A percentile compares a stretch with the other conserved stretches of the same genome.
Conservation (phyloP, 208 protist genomes). For the Leptomonas seymouri region DNA sequence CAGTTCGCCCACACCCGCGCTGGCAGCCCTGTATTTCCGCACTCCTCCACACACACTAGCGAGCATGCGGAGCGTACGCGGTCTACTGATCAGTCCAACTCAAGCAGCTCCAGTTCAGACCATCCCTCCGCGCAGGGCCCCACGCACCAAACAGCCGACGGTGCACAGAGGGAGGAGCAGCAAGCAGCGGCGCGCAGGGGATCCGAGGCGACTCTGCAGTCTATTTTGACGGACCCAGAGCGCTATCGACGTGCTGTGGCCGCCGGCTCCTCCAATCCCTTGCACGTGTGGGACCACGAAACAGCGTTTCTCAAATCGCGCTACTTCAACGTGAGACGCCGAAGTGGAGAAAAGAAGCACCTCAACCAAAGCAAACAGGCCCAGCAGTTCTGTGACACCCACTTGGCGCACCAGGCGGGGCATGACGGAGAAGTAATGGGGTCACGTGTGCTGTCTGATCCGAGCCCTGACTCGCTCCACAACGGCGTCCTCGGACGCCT, state of each 20-base stretch:
- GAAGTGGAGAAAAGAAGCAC: conserved; percentile 1
- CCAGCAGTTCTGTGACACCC: conserved; percentile 6
- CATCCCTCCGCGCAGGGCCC: conserved; percentile 10
- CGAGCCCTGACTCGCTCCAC: neutral
- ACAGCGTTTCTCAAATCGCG: conserved; percentile 25
- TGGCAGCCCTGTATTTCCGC: conserved; percentile 9
- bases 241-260: conserved; percentile 17
- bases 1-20: conserved; percentile 10
- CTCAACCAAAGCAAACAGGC: conserved; percentile 3
- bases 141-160: neutral
- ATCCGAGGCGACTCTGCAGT: conserved; percentile 3
- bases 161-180: conserved; percentile 2
- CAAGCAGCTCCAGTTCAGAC: conserved; percentile 1
- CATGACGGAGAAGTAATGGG: neutral
- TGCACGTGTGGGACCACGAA: conserved; percentile 47
- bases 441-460: conserved; percentile 10
- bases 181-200: neutral
- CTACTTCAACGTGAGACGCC: conserved; percentile 20
- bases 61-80: neutral
- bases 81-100: neutral
- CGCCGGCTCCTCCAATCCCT: conserved; percentile 30
- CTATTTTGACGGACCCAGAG: conserved; percentile 13
- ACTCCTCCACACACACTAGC: neutral
- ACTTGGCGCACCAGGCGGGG: neutral
- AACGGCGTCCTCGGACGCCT: conserved; percentile 11